phyloP scores from a whole-genome alignment of 345 rosid genomes.

The Eucalyptus camaldulensis region DNA sequence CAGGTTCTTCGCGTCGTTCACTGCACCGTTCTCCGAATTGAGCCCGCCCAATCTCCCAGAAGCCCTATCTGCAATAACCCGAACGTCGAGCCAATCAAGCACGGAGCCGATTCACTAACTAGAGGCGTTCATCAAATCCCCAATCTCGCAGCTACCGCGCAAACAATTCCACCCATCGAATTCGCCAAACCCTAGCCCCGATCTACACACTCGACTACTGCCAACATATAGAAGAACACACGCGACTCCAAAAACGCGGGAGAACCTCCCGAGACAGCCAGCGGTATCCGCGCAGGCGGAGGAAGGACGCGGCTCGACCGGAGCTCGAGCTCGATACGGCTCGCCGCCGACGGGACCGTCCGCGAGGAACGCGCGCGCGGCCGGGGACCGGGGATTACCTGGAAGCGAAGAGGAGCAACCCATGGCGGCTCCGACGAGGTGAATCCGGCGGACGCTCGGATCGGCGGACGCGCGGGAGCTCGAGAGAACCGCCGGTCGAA shows the following conservation, averaged over 20 bases:
- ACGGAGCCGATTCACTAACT: not conserved
- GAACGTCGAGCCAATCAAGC: not conserved
- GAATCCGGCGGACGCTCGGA: not conserved
- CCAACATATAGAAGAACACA: not conserved
- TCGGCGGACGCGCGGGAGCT: not conserved
- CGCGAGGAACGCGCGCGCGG: not conserved
- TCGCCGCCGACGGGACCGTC: not conserved
- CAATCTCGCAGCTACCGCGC: not conserved
- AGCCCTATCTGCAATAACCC: constrained; percentile 38
- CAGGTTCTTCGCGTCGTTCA: constrained; percentile 56
- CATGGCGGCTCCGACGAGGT: constrained; percentile 14
- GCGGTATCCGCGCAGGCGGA: not conserved
- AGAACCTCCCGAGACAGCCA: not conserved
- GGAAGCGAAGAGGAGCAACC: constrained; percentile 93
- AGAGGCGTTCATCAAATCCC: not conserved
- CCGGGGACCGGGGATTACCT: constrained; percentile 15
- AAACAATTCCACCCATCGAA: not conserved
- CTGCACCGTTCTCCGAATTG: constrained; percentile 33
- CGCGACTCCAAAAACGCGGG: not conserved
- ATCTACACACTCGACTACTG: not conserved
- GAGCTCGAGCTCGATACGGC: not conserved
- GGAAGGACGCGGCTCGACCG: not conserved
- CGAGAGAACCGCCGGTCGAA: not conserved
- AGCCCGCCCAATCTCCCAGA: constrained; percentile 53
- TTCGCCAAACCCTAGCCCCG: not conserved